Conservation (phyloP, 2,329 filamentous ascomycete species). For the Mollisia scopiformis region DNA sequence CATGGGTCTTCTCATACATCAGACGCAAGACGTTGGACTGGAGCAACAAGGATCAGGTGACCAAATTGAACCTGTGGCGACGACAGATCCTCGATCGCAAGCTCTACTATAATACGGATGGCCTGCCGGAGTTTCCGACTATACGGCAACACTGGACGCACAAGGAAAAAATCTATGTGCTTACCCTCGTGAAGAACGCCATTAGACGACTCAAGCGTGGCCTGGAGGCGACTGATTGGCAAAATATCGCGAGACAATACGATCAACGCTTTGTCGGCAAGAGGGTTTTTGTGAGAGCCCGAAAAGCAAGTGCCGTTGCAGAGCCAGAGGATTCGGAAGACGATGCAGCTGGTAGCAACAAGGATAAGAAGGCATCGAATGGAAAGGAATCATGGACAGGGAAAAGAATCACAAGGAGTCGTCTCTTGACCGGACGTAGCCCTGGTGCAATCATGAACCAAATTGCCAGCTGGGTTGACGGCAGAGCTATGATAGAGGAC, state of each 20-base stretch:
- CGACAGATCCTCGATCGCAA: background rate
- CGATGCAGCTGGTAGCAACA: background rate
- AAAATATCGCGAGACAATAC: background rate
- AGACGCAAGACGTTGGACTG: constrained; percentile 1
- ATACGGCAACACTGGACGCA: background rate
- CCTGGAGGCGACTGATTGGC: background rate
- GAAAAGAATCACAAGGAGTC: no score
- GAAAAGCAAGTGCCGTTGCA: background rate
- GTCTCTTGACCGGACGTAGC: no score
- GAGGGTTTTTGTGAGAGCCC: background rate
- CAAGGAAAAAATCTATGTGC: background rate
- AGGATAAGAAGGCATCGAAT: background rate
- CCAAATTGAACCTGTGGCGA: constrained; percentile 1
- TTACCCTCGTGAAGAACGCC: background rate
- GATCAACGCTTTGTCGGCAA: background rate
- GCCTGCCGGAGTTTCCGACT: background rate
- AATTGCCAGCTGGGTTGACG: no score
- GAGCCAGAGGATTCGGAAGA: background rate
- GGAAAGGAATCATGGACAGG: no score
- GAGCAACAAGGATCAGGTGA: background rate
- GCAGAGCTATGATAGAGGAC: no score
- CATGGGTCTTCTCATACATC: background rate
- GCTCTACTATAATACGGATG: background rate
- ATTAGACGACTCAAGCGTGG: background rate
- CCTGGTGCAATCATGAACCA: no score